Evolutionary conservation across 345 rosid species (phyloP), one percentile per base, ranked within the genome.

Genomic region (Eutrema heterophyllum): DNA sequence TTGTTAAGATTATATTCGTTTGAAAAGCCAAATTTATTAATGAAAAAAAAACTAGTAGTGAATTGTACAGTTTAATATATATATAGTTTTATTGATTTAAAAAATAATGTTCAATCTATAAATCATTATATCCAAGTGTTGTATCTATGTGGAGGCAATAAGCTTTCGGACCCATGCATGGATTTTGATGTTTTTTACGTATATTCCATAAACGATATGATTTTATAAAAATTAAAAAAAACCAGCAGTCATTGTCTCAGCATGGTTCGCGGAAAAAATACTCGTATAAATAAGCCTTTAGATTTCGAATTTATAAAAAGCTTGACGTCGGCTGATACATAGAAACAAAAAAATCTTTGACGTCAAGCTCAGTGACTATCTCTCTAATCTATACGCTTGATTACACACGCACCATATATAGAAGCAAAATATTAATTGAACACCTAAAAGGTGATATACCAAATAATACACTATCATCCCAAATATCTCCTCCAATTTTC

Each of bases 211-310:
- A 67, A 50, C 55, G 61, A 59, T 67, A 74, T 50, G 68, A 67
- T 58, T 9, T 67, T 29, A 50, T 59, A 32, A 40, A 66, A 75
- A 21, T 21, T n/a, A 67, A n/a, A 50, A 67, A 67, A 59, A 59
- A 67, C 24, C 55, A 59, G 48, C 12, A 55, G 68, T 67, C 68
- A 68, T 67, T 61, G 78, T 75, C 78, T 59, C 73, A 63, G 78
- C 68, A 75, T 75, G 63, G 57, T 66, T 67, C 78, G 67, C 52
- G 52, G 60, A 21, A 35, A 75, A 30, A 35, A 13, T 43, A 67
- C 49, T 60, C 78, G 73, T 67, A 74, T 74, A 67, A 64, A 49
- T 32, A 74, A 58, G 78, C 78, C 52, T 13, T 59, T 49, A 49
- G 54, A 58, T 67, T 67, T 59, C 55, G 38, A 57, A 49, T 60